These are phyloP conservation scores for Gossypium rotundifolium DNA, from an alignment of 345 rosid species.

Conservation along the genomic window DNA sequence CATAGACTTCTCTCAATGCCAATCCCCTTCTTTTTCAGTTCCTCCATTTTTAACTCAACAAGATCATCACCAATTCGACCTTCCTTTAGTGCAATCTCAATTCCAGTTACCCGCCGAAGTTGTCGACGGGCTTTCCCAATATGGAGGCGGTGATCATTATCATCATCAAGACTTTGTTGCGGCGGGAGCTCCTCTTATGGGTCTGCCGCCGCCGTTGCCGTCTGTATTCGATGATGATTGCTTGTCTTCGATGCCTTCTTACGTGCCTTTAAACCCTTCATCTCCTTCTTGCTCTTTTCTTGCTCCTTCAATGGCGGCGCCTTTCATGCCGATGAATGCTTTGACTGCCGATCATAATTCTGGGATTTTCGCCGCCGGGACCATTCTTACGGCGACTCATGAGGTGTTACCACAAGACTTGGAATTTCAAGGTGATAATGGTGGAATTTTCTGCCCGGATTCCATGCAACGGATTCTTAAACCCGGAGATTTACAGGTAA, in stretches of 20 bases:
- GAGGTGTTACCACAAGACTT: slow-evolving; percentile 44
- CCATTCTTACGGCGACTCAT: slow-evolving; percentile 34
- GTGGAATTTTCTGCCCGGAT: slow-evolving; percentile 53
- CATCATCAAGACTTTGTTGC: slow-evolving; percentile 1
- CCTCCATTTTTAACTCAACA: slow-evolving; percentile 41
- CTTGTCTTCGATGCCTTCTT: slow-evolving; percentile 63
- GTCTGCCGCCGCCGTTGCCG: slow-evolving; percentile 28
- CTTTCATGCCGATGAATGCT: slow-evolving; percentile 32
- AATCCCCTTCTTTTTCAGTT: slow-evolving; percentile 48
- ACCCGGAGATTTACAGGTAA: slow-evolving; percentile 68
- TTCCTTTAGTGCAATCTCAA: slow-evolving; percentile 42
- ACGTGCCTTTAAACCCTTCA: slow-evolving; percentile 45
- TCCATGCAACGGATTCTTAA: slow-evolving; percentile 39
- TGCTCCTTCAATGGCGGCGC: slow-evolving; percentile 25
- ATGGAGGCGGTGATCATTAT: slow-evolving; percentile 11
- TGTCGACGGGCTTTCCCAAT: slow-evolving; percentile 28
- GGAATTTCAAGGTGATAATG: slow-evolving; percentile 60
- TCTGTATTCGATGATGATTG: slow-evolving; percentile 61
- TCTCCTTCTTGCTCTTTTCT: slow-evolving; percentile 49
- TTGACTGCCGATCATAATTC: slow-evolving; percentile 26
- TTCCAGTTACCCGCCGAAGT: slow-evolving; percentile 21
- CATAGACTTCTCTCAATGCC: slow-evolving; percentile 68
- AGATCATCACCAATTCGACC: slow-evolving; percentile 51
- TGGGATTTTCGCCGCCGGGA: slow-evolving; percentile 31
- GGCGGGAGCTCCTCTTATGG: slow-evolving; percentile 18